A percentile compares a stretch with the other conserved stretches of the same genome.
Conservation (phyloP, 345 rosid genomes). For the Aquilaria malaccensis region DNA sequence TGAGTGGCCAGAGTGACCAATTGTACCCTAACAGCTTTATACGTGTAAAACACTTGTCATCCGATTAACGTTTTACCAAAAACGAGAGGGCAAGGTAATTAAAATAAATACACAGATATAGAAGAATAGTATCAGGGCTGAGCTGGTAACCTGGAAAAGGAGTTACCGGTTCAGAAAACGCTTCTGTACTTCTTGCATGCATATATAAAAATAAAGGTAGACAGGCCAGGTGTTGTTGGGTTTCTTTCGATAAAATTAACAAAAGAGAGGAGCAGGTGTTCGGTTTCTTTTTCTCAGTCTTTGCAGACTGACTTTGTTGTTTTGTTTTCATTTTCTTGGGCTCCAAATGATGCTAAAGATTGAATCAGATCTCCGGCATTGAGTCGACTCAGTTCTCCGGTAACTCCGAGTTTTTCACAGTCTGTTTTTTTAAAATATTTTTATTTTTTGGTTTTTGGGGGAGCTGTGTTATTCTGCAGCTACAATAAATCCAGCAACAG, state of each 20-base stretch:
- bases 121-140: not conserved
- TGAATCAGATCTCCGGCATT: conserved; percentile 50
- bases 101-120: too few species aligned
- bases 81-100: too few species aligned
- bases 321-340: conserved; percentile 8
- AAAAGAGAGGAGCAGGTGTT: conserved; percentile 16
- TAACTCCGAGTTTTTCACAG: conserved; percentile 10
- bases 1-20: too few species aligned
- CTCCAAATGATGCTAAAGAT: conserved; percentile 18
- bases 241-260: conserved; percentile 2
- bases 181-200: not conserved
- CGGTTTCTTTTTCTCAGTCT: conserved; percentile 11
- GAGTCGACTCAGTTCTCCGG: conserved; percentile 42
- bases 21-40: too few species aligned
- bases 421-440: not conserved
- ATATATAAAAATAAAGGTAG: too few species aligned
- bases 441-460: not conserved
- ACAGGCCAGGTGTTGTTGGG: not conserved
- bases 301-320: conserved; percentile 9
- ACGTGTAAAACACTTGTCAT: too few species aligned
- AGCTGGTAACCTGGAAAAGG: conserved; percentile 25
- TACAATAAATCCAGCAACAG: conserved; percentile 17
- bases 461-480: not conserved
- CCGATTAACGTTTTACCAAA: too few species aligned
- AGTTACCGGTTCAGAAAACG: conserved; percentile 21